Evolutionary conservation across 495 filamentous ascomycete species (phyloP).

Genomic region (Penicillium antarcticum): DNA sequence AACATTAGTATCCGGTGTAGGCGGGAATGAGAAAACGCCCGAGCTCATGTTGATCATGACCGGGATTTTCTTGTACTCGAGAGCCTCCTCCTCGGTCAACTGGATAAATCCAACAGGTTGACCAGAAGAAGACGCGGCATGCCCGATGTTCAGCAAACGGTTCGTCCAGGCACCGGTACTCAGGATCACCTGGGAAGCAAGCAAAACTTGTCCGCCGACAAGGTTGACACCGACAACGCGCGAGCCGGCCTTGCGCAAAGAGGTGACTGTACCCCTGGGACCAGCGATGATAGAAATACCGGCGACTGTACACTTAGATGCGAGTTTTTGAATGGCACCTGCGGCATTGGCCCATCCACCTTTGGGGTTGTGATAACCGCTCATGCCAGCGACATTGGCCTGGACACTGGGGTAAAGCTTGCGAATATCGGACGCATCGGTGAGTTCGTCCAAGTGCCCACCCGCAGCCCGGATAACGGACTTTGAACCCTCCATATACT

Average conservation of each 20-base stretch:
- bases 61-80: conserved; percentile 54
- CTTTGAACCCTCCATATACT: conserved; percentile 21
- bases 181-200: conserved; percentile 65
- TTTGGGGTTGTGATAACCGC: conserved; percentile 65
- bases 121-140: conserved; percentile 39
- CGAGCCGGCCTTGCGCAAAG: conserved; percentile 14
- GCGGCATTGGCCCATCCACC: conserved; percentile 77
- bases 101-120: conserved; percentile 70
- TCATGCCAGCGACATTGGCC: conserved; percentile 19
- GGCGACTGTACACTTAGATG: conserved; percentile 25
- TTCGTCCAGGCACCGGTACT: conserved; percentile 79
- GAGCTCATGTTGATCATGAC: conserved; percentile 68
- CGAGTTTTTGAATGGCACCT: conserved; percentile 57
- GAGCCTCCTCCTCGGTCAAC: conserved; percentile 60
- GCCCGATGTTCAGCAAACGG: conserved; percentile 44
- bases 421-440: conserved; percentile 17
- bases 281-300: conserved; percentile 29
- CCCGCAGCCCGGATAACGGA: conserved; percentile 17
- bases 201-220: conserved; percentile 43
- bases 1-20: conserved; percentile 43
- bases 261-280: conserved; percentile 25
- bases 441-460: conserved; percentile 20
- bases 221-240: conserved; percentile 52
- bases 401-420: conserved; percentile 23
- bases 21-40: conserved; percentile 74